Evolutionary conservation across 768 basidiomycete species (phyloP).

Genomic region (Suillus brevipes): DNA sequence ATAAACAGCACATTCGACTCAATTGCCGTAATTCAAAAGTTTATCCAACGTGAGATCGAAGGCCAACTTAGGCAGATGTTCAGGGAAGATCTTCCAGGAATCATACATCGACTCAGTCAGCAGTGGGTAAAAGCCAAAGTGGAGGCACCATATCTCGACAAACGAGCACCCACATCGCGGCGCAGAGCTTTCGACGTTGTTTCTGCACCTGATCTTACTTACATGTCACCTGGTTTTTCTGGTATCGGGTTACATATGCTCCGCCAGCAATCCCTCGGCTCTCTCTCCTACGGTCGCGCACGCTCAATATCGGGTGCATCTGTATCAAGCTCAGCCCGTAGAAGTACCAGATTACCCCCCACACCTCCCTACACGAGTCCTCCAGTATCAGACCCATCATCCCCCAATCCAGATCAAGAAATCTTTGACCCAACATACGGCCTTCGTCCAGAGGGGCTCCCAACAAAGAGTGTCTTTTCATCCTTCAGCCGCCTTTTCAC

Average conservation of each 20-base stretch:
- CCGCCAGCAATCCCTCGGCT: constrained; percentile 24
- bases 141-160: constrained; percentile 82
- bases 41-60: constrained; percentile 97
- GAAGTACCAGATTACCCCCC: constrained; percentile 22
- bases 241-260: constrained; percentile 23
- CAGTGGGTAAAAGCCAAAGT: constrained; percentile 95
- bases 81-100: constrained; percentile 92
- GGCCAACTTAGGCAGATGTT: constrained; percentile 98
- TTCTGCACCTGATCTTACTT: constrained; percentile 43
- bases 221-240: constrained; percentile 18
- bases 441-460: constrained; percentile 87
- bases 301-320: constrained; percentile 46
- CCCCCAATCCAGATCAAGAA: constrained; percentile 55
- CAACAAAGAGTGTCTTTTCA: constrained; percentile 78
- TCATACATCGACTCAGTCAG: constrained; percentile 94
- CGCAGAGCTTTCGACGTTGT: constrained; percentile 38
- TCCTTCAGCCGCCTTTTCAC: constrained; percentile 75
- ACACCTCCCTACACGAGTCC: constrained; percentile 20
- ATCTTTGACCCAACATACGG: constrained; percentile 97
- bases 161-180: constrained; percentile 41
- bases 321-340: constrained; percentile 33
- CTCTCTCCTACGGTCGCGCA: constrained; percentile 27
- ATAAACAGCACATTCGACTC: constrained; percentile 98
- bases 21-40: constrained; percentile 96
- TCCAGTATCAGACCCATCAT: constrained; percentile 24